A percentile compares a stretch with the other conserved stretches of the same genome.
phyloP scores from a whole-genome alignment of 495 filamentous ascomycete species.

The Aspergillus panamensis region DNA sequence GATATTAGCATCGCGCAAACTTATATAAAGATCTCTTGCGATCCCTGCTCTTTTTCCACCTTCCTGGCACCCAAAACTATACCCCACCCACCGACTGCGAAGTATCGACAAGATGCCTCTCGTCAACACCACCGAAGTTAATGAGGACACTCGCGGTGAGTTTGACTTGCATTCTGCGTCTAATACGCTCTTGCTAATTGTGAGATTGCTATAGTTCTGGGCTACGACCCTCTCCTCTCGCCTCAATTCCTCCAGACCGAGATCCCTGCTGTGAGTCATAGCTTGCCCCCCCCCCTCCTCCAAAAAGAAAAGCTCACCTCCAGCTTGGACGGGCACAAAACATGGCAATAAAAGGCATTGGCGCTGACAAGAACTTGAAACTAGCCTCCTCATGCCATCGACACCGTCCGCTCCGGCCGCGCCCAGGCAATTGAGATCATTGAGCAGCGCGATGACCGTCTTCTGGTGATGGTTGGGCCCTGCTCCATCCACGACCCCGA shows the following conservation, averaged over 20 bases:
- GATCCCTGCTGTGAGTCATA: slow-evolving; percentile 69
- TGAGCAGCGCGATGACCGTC: slow-evolving; percentile 74
- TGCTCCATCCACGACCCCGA: slow-evolving; percentile 96
- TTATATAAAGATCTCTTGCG: neutral
- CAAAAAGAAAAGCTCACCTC: neutral
- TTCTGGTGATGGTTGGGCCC: slow-evolving; percentile 90
- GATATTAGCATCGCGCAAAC: neutral
- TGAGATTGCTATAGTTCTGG: slow-evolving; percentile 60
- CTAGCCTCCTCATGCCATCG: slow-evolving; percentile 46
- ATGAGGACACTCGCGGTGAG: slow-evolving; percentile 54
- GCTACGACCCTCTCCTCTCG: slow-evolving; percentile 91
- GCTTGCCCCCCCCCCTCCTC: neutral
- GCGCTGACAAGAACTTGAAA: slow-evolving; percentile 7
- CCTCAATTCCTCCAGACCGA: slow-evolving; percentile 85
- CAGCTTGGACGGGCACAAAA: neutral
- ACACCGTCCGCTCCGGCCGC: slow-evolving; percentile 79
- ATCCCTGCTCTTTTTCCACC: neutral
- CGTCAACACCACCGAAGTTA: slow-evolving; percentile 45
- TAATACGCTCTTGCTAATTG: slow-evolving; percentile 7
- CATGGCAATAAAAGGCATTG: slow-evolving; percentile 6
- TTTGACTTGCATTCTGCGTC: slow-evolving; percentile 1
- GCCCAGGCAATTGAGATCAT: slow-evolving; percentile 80
- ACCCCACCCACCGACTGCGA: neutral
- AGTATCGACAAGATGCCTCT: slow-evolving; percentile 43
- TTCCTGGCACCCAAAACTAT: slow-evolving; percentile 1